A percentile compares a stretch with the other conserved stretches of the same genome.
Evolutionary conservation across 257 asterid species (phyloP).

Genomic region (Primulina huaijiensis): DNA sequence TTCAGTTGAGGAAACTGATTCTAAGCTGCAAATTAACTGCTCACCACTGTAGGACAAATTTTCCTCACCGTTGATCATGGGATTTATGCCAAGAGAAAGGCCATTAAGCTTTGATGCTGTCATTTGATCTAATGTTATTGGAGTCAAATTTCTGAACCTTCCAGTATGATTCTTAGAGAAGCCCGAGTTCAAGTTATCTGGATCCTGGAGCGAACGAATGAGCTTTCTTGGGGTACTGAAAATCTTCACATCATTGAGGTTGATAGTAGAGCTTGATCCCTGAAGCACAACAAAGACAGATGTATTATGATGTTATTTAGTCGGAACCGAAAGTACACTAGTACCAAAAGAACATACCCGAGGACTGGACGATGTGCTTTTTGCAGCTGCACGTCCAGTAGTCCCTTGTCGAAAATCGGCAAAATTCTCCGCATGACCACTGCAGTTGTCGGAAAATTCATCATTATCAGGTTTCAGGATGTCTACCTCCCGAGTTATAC

Average conservation of each 20-base stretch:
- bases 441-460: constrained; percentile 36
- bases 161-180: constrained; percentile 38
- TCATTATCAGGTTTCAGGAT: constrained; percentile 38
- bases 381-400: constrained; percentile 30
- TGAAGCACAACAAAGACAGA: constrained; percentile 36
- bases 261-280: constrained; percentile 57
- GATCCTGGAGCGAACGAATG: constrained; percentile 77
- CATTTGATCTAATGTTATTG: constrained; percentile 36
- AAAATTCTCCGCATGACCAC: constrained; percentile 45
- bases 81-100: constrained; percentile 20
- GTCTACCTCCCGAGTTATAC: constrained; percentile 37
- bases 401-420: constrained; percentile 57
- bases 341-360: constrained; percentile 39
- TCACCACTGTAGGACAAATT: constrained; percentile 35
- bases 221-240: constrained; percentile 88
- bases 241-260: constrained; percentile 59
- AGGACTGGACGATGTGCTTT: constrained; percentile 77
- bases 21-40: constrained; percentile 37
- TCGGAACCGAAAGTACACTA: neutral
- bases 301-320: constrained; percentile 12
- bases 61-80: constrained; percentile 24
- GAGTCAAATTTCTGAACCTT: constrained; percentile 44
- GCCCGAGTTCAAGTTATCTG: constrained; percentile 36
- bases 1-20: constrained; percentile 69
- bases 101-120: constrained; percentile 39